These are phyloP conservation scores for Barbarea vulgaris DNA, from an alignment of 345 rosid species.

Conservation along the genomic window DNA sequence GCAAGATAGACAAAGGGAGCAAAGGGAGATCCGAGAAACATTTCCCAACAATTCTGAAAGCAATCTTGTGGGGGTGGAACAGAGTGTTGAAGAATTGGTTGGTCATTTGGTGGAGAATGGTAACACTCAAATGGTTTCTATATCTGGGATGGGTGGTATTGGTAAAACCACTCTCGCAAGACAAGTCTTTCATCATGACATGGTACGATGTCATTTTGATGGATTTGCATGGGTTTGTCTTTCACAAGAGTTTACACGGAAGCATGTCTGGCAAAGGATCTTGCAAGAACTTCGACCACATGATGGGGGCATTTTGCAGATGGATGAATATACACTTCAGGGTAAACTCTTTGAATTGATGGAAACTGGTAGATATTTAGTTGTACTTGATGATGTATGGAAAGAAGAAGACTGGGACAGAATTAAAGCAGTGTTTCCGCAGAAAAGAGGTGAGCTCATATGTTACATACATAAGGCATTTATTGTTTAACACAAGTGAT, in stretches of 20 bases:
- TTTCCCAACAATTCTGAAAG: conserved; percentile 37
- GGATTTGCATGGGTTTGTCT: conserved; percentile 47
- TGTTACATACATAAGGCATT: not conserved
- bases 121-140: conserved; percentile 28
- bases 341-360: conserved; percentile 24
- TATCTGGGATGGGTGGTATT: conserved; percentile 59
- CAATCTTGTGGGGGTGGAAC: conserved; percentile 46
- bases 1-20: conserved; percentile 18
- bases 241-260: conserved; percentile 41
- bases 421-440: conserved; percentile 41
- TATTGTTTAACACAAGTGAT: not conserved
- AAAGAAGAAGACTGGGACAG: conserved; percentile 43
- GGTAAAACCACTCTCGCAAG: conserved; percentile 55
- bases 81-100: conserved; percentile 34
- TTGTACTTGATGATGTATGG: conserved; percentile 56
- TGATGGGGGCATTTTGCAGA: conserved; percentile 10
- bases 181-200: conserved; percentile 31
- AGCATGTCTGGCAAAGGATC: conserved; percentile 43
- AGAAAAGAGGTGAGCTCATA: not conserved
- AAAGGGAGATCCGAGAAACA: conserved; percentile 26
- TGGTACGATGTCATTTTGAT: conserved; percentile 33
- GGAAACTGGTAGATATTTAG: conserved; percentile 40
- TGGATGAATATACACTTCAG: conserved; percentile 35
- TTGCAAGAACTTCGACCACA: conserved; percentile 33
- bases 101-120: conserved; percentile 8